phyloP scores from a whole-genome alignment of 441 rosid genomes.

The Corymbia citriodora region DNA sequence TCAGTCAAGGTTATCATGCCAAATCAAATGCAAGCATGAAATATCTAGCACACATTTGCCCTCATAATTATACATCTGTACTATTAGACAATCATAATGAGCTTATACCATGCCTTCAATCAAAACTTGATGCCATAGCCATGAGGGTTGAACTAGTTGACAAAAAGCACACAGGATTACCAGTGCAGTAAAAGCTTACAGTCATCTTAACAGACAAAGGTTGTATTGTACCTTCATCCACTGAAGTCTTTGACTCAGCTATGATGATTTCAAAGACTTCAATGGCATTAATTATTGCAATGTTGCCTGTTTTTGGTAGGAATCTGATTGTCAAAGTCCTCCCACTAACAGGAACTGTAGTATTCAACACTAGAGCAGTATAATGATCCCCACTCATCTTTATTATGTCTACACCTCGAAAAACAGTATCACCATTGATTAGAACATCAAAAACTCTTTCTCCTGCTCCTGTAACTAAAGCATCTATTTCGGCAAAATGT shows the following conservation, averaged over 20 bases:
- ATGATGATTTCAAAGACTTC: constrained; percentile 75
- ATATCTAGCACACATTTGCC: background rate
- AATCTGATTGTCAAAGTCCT: constrained; percentile 69
- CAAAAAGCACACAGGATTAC: background rate
- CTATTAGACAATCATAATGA: background rate
- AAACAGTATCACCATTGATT: constrained; percentile 54
- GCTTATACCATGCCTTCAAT: background rate
- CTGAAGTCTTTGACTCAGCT: constrained; percentile 63
- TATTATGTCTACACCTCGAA: constrained; percentile 55
- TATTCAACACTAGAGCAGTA: constrained; percentile 78
- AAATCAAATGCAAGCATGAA: background rate
- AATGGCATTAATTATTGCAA: constrained; percentile 79
- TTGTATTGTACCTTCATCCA: constrained; percentile 65
- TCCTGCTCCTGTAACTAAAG: constrained; percentile 47
- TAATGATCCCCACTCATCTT: constrained; percentile 61
- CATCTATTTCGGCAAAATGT: constrained; percentile 95
- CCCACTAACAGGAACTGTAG: constrained; percentile 72
- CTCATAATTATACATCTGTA: background rate
- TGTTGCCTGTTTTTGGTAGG: constrained; percentile 56
- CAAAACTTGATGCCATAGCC: background rate
- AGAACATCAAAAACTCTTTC: constrained; percentile 78
- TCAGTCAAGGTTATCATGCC: background rate
- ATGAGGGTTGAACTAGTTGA: background rate
- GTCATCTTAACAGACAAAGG: background rate
- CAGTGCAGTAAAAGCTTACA: background rate